Evolutionary conservation across 176 grass and related monocot genomes (phyloP).

Genomic region (Alloteropsis semialata): DNA sequence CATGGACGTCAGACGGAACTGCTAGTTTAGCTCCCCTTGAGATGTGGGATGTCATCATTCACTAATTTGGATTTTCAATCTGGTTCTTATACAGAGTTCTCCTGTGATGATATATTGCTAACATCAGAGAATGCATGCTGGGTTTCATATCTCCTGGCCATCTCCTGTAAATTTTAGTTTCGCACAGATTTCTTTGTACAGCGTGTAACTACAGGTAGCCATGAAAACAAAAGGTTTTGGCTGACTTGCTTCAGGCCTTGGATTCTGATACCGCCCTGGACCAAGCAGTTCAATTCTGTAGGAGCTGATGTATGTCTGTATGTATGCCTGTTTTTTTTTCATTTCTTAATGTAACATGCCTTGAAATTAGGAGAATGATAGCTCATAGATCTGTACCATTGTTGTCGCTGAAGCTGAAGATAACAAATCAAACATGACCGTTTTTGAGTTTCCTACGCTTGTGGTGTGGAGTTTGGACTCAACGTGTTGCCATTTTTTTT

Average conservation of each 20-base stretch:
- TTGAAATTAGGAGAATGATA: neutral
- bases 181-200: conserved; percentile 4
- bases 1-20: neutral
- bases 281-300: neutral
- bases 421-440: neutral
- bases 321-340: neutral
- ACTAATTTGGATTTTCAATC: neutral
- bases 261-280: neutral
- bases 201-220: conserved; percentile 3
- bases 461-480: neutral
- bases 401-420: neutral
- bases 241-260: neutral
- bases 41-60: neutral
- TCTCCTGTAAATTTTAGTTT: neutral
- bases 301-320: neutral
- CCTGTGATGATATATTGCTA: neutral
- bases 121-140: neutral
- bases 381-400: neutral
- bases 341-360: neutral
- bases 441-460: neutral
- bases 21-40: neutral
- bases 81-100: neutral
- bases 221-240: conserved; percentile 3
- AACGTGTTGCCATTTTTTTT: too few relatives aligned
- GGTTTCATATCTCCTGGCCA: neutral